phyloP scores from a whole-genome alignment of 2,329 filamentous ascomycete species.

The Pseudogymnoascus sp. region DNA sequence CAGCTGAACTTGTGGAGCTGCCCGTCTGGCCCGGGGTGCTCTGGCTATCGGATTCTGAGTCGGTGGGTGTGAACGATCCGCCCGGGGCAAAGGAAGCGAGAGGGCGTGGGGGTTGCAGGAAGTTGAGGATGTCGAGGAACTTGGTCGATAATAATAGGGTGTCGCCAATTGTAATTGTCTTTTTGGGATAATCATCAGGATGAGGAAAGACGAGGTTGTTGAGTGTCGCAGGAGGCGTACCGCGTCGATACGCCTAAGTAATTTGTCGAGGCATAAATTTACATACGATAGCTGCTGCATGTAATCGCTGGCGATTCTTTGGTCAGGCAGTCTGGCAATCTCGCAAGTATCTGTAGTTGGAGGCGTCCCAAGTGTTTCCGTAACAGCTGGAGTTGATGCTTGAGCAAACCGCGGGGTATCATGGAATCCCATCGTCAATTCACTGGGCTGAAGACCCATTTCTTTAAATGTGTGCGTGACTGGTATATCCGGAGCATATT shows the following conservation, averaged over 20 bases:
- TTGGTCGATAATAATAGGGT: not conserved
- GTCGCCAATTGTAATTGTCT: not conserved
- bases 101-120: not conserved
- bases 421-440: not conserved
- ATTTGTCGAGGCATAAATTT: not conserved
- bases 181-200: slow-evolving; percentile 2
- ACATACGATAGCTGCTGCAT: slow-evolving; percentile 7
- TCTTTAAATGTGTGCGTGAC: not conserved
- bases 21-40: not conserved
- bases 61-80: not conserved
- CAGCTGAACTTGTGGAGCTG: not conserved
- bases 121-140: slow-evolving; percentile 2
- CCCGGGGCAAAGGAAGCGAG: not conserved
- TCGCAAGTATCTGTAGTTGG: not conserved
- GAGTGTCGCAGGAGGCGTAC: not conserved
- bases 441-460: not conserved
- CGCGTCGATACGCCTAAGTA: not conserved
- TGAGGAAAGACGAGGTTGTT: not conserved
- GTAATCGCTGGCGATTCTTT: not conserved
- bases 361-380: not conserved
- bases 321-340: not conserved
- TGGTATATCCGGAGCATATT: not conserved
- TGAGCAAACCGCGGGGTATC: not conserved
- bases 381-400: not conserved
- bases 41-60: not conserved